Evolutionary conservation across 2,329 filamentous ascomycete genomes (phyloP).

Genomic region (Phaeosphaeria sp.): DNA sequence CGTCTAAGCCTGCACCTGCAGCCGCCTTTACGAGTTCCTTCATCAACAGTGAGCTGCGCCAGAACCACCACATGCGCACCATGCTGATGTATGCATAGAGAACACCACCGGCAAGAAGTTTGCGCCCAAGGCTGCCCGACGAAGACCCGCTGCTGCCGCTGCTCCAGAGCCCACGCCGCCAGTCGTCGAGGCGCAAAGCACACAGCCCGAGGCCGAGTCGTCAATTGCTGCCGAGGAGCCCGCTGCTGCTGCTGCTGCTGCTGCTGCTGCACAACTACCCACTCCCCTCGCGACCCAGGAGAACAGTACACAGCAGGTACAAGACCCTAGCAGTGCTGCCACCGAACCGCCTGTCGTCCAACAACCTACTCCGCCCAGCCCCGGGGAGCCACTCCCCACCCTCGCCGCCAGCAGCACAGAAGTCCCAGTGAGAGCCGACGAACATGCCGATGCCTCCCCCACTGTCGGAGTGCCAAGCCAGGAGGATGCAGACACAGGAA

Average conservation of each 20-base stretch:
- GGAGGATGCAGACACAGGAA: constrained; percentile 14
- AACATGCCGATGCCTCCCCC: not conserved
- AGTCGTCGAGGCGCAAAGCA: constrained; percentile 17
- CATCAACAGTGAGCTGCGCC: constrained; percentile 37
- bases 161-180: constrained; percentile 19
- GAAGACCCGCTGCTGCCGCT: constrained; percentile 45
- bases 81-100: constrained; percentile 30
- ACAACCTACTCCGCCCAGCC: not conserved
- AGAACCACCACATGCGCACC: no score
- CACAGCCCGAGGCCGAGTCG: constrained; percentile 10
- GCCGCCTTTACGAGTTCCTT: constrained; percentile 36
- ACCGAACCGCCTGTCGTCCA: not conserved
- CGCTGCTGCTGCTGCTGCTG: constrained; percentile 10
- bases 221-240: constrained; percentile 15
- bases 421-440: not conserved
- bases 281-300: constrained; percentile 36
- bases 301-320: constrained; percentile 6
- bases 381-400: not conserved
- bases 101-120: constrained; percentile 56
- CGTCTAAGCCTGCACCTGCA: constrained; percentile 20
- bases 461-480: constrained; percentile 2
- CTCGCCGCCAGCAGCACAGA: not conserved
- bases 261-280: constrained; percentile 23
- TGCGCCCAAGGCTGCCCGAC: constrained; percentile 55
- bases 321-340: constrained; percentile 2